phyloP scores from a whole-genome alignment of 306 rosid genomes.

The Begonia masoniana region DNA sequence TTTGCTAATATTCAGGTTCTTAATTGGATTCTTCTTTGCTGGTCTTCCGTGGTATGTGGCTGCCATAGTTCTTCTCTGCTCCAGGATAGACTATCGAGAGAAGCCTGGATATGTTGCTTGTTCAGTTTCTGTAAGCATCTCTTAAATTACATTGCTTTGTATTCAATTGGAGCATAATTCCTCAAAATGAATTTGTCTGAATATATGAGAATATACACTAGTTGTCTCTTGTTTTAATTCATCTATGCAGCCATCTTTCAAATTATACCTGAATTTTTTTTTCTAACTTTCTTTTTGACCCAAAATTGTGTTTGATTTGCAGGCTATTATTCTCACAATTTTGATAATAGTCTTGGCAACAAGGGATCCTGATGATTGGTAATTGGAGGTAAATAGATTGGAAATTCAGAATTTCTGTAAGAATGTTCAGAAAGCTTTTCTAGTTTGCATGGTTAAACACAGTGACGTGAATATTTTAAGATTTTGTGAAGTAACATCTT shows the following conservation, averaged over 20 bases:
- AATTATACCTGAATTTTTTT: neutral
- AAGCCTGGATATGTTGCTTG: slow-evolving; percentile 81
- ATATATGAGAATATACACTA: too few species aligned
- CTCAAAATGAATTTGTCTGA: too few species aligned
- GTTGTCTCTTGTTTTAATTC: too few species aligned
- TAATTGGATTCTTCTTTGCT: slow-evolving; percentile 72
- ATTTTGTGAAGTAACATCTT: too few species aligned
- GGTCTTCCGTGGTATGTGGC: slow-evolving; percentile 83
- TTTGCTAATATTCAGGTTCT: slow-evolving; percentile 41
- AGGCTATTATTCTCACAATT: slow-evolving; percentile 65
- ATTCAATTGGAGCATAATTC: too few species aligned
- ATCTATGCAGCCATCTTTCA: too few species aligned
- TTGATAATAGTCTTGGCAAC: slow-evolving; percentile 49
- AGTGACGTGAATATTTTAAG: too few species aligned
- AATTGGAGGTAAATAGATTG: too few species aligned
- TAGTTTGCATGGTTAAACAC: too few species aligned
- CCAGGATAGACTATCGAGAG: slow-evolving; percentile 65
- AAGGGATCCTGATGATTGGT: slow-evolving; percentile 37
- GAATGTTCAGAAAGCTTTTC: too few species aligned
- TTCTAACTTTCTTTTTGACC: neutral
- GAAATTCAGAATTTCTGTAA: too few species aligned
- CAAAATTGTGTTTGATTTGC: slow-evolving; percentile 7
- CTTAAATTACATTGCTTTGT: too few species aligned
- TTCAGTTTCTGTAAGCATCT: slow-evolving; percentile 63
- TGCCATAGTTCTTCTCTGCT: slow-evolving; percentile 48